Evolutionary conservation across 1,284 basidiomycete genomes (phyloP).

Genomic region (Agroathelia rolfsii): DNA sequence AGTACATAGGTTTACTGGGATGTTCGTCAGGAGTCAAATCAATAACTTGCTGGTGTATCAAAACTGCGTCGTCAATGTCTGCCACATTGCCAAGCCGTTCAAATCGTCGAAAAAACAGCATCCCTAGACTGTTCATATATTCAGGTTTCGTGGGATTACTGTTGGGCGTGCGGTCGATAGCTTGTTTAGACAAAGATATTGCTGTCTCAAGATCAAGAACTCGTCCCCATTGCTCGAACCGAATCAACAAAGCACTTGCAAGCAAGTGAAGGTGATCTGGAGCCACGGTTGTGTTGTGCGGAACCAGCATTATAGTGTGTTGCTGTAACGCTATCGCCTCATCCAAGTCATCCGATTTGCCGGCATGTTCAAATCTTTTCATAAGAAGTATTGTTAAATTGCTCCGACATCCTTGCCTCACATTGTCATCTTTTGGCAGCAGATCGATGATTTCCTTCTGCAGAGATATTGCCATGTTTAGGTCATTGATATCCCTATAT

Average conservation of each 20-base stretch:
- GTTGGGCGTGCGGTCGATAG: not conserved
- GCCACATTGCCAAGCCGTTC: conserved; percentile 3
- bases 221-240: conserved; percentile 16
- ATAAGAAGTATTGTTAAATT: conserved; percentile 21
- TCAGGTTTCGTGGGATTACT: not conserved
- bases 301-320: too few species aligned
- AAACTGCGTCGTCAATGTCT: conserved; percentile 19
- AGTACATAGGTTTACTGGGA: conserved; percentile 3
- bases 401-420: too few species aligned
- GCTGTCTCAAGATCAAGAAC: conserved; percentile 20
- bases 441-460: conserved; percentile 15
- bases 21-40: conserved; percentile 8
- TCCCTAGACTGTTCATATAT: not conserved
- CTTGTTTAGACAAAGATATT: not conserved
- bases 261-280: conserved; percentile 21
- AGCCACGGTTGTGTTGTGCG: too few species aligned
- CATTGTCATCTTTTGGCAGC: too few species aligned
- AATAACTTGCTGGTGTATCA: conserved; percentile 10
- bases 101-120: conserved; percentile 12
- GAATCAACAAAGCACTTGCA: conserved; percentile 18
- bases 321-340: too few species aligned
- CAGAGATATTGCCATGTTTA: conserved; percentile 18
- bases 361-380: conserved; percentile 17
- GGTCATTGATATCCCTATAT: too few species aligned
- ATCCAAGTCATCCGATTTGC: conserved; percentile 20